phyloP scores from a whole-genome alignment of 345 rosid species.

The Eutrema yunnanense region DNA sequence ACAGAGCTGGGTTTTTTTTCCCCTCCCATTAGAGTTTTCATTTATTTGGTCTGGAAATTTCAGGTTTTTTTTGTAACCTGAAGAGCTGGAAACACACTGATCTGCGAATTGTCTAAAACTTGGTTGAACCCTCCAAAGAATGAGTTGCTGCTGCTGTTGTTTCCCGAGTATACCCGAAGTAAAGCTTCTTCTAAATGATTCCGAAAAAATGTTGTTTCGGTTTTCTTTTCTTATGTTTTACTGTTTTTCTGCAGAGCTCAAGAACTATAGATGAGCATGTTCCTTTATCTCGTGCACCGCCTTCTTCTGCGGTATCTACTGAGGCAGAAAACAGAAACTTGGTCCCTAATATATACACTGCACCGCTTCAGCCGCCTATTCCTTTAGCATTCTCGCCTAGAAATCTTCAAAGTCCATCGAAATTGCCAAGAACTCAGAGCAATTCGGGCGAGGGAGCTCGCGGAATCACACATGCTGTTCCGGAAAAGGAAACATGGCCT shows the following conservation, averaged over 20 bases:
- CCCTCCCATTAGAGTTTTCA: not conserved
- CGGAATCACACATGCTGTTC: constrained; percentile 33
- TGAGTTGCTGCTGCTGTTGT: constrained; percentile 93
- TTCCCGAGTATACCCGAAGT: constrained; percentile 66
- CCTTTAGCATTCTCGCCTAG: constrained; percentile 45
- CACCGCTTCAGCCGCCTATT: constrained; percentile 72
- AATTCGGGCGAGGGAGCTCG: constrained; percentile 35
- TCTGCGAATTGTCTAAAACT: not conserved
- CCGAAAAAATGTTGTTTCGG: constrained; percentile 12
- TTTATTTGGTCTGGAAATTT: not conserved
- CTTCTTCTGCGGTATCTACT: constrained; percentile 35
- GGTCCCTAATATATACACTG: constrained; percentile 52
- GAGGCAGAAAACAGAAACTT: constrained; percentile 58
- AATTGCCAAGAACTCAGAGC: constrained; percentile 33
- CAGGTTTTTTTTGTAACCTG: not conserved
- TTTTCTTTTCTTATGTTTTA: not conserved
- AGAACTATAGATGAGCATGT: constrained; percentile 57
- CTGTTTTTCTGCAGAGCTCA: constrained; percentile 38
- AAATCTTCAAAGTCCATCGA: constrained; percentile 41
- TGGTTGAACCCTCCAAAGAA: constrained; percentile 11
- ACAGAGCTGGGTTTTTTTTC: not conserved
- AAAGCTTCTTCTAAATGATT: constrained; percentile 36
- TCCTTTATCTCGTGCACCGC: constrained; percentile 48
- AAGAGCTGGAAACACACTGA: not conserved
- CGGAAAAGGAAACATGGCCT: constrained; percentile 43